A percentile compares a stretch with the other conserved stretches of the same genome.
Evolutionary conservation across 352 stramenopile genomes (phyloP).

Genomic region (Peronospora farinosa): DNA sequence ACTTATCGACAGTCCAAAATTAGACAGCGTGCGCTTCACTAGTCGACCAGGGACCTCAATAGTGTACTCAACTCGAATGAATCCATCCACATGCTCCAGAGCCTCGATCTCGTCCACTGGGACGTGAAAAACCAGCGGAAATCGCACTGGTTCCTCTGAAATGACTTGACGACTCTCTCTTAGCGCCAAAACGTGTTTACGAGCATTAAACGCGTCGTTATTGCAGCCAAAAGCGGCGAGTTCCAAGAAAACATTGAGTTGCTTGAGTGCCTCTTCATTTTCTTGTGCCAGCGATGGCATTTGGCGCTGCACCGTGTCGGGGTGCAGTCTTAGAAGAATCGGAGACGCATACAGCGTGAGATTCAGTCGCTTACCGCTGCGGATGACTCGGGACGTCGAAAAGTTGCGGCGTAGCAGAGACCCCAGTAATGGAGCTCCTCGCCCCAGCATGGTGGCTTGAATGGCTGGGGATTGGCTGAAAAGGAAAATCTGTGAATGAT

Average conservation of each 20-base stretch:
- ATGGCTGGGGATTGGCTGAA: constrained; percentile 16
- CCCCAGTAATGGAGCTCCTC: constrained; percentile 7
- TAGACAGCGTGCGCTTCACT: constrained; percentile 49
- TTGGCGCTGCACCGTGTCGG: constrained; percentile 54
- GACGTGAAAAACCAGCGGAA: constrained; percentile 57
- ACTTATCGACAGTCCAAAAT: constrained; percentile 22
- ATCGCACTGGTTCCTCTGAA: constrained; percentile 32
- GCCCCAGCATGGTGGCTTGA: constrained; percentile 11
- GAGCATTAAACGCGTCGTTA: constrained; percentile 53
- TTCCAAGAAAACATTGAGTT: constrained; percentile 72
- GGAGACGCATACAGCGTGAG: constrained; percentile 62
- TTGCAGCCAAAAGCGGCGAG: constrained; percentile 59
- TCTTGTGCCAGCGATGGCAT: constrained; percentile 33
- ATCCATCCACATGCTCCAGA: constrained; percentile 15
- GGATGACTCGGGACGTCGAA: constrained; percentile 5
- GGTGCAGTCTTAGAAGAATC: constrained; percentile 63
- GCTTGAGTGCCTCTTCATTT: constrained; percentile 73
- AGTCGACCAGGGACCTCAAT: constrained; percentile 48
- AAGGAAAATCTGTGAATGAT: not conserved
- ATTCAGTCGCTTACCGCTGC: constrained; percentile 33
- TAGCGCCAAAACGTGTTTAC: constrained; percentile 44
- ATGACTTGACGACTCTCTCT: constrained; percentile 7
- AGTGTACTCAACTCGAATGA: constrained; percentile 32
- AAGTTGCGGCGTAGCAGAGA: constrained; percentile 11
- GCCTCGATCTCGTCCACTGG: constrained; percentile 10